Evolutionary conservation across 1,284 basidiomycete species (phyloP).

Genomic region (Stygiomarasmius scandens): DNA sequence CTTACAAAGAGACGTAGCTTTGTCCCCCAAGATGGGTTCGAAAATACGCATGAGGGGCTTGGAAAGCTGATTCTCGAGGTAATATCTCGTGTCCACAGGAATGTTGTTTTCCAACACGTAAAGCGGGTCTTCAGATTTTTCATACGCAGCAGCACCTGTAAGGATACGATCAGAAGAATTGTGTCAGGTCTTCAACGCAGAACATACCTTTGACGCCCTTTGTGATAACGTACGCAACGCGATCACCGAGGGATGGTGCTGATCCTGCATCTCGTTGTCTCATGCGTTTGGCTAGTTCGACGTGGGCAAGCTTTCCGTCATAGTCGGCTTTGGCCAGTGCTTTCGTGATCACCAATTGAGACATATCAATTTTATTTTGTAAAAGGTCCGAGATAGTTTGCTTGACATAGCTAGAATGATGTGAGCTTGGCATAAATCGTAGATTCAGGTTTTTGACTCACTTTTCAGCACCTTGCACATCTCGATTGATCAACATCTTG

Average conservation of each 20-base stretch:
- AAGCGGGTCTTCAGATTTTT: constrained; percentile 95
- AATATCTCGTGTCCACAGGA: constrained; percentile 96
- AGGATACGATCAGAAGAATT: not conserved
- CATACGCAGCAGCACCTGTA: constrained; percentile 92
- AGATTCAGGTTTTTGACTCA: constrained; percentile 39
- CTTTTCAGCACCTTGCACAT: constrained; percentile 91
- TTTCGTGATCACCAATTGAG: constrained; percentile 96
- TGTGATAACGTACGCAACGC: constrained; percentile 96
- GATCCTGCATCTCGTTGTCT: constrained; percentile 94
- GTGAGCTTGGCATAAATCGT: constrained; percentile 14
- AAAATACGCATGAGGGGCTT: constrained; percentile 96
- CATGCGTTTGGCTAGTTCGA: constrained; percentile 93
- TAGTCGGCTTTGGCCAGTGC: constrained; percentile 91
- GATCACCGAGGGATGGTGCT: constrained; percentile 91
- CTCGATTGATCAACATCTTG: constrained; percentile 94
- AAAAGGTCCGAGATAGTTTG: constrained; percentile 90
- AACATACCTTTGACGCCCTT: constrained; percentile 87
- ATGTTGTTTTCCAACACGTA: constrained; percentile 96
- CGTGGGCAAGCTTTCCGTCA: constrained; percentile 90
- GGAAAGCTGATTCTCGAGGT: constrained; percentile 94
- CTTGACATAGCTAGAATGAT: constrained; percentile 77
- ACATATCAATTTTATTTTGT: constrained; percentile 97
- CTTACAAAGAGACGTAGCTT: constrained; percentile 81
- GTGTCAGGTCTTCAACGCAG: not conserved
- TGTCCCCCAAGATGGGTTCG: constrained; percentile 94